Evolutionary conservation across 768 basidiomycete species (phyloP).

Genomic region (Lentinus tigrinus): DNA sequence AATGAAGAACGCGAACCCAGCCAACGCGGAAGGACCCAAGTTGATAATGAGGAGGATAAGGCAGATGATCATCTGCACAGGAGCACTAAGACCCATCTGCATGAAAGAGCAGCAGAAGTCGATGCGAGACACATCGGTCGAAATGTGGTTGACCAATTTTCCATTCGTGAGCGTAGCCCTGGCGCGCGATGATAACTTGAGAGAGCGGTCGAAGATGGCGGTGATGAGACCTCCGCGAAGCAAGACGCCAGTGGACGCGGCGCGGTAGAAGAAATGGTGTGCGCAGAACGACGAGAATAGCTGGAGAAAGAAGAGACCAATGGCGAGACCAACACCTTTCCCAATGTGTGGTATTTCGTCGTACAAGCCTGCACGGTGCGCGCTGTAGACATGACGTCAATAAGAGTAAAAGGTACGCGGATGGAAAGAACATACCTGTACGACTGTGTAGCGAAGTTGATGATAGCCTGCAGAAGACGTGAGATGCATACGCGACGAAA

Average conservation of each 20-base stretch:
- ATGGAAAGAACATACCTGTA: constrained; percentile 37
- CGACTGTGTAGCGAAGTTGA: constrained; percentile 66
- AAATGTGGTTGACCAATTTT: constrained; percentile 90
- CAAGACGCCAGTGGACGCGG: constrained; percentile 73
- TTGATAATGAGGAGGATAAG: constrained; percentile 71
- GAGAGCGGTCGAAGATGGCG: constrained; percentile 76
- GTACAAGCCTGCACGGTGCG: constrained; percentile 23
- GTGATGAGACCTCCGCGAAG: constrained; percentile 84
- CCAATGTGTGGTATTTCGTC: constrained; percentile 42
- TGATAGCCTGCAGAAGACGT: constrained; percentile 49
- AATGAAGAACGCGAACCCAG: constrained; percentile 62
- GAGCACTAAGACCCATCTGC: constrained; percentile 77
- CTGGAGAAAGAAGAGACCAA: constrained; percentile 70
- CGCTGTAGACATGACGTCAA: constrained; percentile 5
- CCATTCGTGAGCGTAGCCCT: constrained; percentile 83
- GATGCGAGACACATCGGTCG: constrained; percentile 87
- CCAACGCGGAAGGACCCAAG: constrained; percentile 59
- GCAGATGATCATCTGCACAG: constrained; percentile 77
- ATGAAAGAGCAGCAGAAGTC: constrained; percentile 84
- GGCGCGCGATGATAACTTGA: constrained; percentile 75
- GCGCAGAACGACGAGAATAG: constrained; percentile 62
- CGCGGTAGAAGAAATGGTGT: constrained; percentile 85
- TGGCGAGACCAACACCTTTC: constrained; percentile 70
- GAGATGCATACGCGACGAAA: background rate
- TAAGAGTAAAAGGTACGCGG: background rate